phyloP scores from a whole-genome alignment of 1,139 yeast genomes.

The Tardiomyces digboiensis region DNA sequence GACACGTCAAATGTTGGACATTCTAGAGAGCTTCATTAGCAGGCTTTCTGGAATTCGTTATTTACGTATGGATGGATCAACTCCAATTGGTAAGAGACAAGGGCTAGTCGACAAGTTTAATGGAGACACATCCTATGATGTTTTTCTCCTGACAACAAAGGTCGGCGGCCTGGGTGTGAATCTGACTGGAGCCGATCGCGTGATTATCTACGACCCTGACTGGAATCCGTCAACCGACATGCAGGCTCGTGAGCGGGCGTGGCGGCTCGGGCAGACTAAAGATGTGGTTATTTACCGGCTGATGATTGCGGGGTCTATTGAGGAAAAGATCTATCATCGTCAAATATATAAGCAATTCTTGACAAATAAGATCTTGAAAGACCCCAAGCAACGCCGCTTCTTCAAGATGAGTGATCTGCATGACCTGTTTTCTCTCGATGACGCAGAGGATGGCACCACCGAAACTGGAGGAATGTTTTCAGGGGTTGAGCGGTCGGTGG shows the following conservation, averaged over 20 bases:
- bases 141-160: conserved; percentile 81
- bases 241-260: conserved; percentile 94
- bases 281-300: conserved; percentile 90
- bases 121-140: conserved; percentile 41
- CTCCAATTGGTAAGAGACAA: conserved; percentile 72
- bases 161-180: conserved; percentile 97
- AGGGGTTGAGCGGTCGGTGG: conserved; percentile 17
- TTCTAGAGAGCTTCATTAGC: conserved; percentile 53
- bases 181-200: conserved; percentile 91
- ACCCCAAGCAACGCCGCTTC: conserved; percentile 89
- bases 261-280: conserved; percentile 92
- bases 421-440: conserved; percentile 81
- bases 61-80: conserved; percentile 91
- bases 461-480: conserved; percentile 53
- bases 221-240: conserved; percentile 99
- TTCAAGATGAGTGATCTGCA: conserved; percentile 89
- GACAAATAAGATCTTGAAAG: conserved; percentile 88
- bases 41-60: conserved; percentile 38
- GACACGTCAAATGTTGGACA: conserved; percentile 89
- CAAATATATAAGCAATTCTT: conserved; percentile 93
- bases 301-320: conserved; percentile 94
- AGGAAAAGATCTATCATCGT: conserved; percentile 92
- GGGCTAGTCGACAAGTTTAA: conserved; percentile 74
- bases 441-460: conserved; percentile 51
- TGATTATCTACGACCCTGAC: conserved; percentile 92